A percentile compares a stretch with the other conserved stretches of the same genome.
Evolutionary conservation across 202 grass and related monocot genomes (phyloP).

Genomic region (Thinopyrum obtusiflorum): DNA sequence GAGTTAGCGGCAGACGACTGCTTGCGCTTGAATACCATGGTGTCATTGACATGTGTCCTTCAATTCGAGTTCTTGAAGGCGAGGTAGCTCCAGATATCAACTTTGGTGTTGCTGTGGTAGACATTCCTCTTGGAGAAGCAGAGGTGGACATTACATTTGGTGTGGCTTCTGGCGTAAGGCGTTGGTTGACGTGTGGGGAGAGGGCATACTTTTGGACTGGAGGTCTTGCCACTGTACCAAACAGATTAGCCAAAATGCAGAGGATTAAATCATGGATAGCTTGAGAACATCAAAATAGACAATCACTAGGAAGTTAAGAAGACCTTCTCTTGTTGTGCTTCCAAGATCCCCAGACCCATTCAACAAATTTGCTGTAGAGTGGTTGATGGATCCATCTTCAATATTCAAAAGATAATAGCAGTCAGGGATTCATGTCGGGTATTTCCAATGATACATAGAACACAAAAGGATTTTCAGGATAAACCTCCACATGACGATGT

Average conservation of each 20-base stretch:
- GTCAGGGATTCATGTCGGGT: not conserved
- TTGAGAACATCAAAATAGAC: not conserved
- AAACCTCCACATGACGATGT: conserved; percentile 55
- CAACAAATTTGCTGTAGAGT: conserved; percentile 28
- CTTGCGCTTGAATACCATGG: conserved; percentile 94
- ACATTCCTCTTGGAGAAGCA: conserved; percentile 66
- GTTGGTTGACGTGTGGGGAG: conserved; percentile 41
- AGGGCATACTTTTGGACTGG: conserved; percentile 40
- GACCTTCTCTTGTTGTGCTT: conserved; percentile 51
- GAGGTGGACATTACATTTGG: conserved; percentile 52
- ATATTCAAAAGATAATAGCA: conserved; percentile 3
- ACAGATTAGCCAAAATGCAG: conserved; percentile 27
- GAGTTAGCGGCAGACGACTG: conserved; percentile 82
- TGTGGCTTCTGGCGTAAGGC: conserved; percentile 47
- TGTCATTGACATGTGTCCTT: conserved; percentile 71
- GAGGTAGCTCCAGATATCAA: conserved; percentile 58
- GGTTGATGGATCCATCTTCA: conserved; percentile 49
- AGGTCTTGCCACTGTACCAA: conserved; percentile 44
- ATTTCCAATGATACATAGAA: not conserved
- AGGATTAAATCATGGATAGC: not conserved
- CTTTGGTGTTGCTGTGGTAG: conserved; percentile 67
- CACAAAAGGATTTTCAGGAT: not conserved
- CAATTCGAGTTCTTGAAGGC: conserved; percentile 60
- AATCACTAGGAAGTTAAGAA: conserved; percentile 2
- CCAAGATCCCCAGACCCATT: conserved; percentile 34